These are phyloP conservation scores for Petrea volubilis DNA, from an alignment of 257 asterid species.

Conservation along the genomic window DNA sequence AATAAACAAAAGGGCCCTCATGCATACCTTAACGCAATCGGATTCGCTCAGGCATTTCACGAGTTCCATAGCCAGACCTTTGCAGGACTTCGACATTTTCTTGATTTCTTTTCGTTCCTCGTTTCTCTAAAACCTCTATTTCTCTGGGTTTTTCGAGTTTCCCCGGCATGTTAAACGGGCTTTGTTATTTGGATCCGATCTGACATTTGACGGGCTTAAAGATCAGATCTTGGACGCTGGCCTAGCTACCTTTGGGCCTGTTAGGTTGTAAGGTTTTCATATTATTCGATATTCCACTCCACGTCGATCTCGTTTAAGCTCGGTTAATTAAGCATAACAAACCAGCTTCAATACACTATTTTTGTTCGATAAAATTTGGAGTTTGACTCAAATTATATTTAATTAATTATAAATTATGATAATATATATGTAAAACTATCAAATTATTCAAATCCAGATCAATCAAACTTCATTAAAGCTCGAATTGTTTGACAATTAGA, in stretches of 20 bases:
- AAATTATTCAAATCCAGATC: too few species aligned
- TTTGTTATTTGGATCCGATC: background rate
- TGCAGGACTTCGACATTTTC: constrained; percentile 91
- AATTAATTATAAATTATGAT: too few species aligned
- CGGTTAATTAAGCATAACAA: too few species aligned
- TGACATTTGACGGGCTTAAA: background rate
- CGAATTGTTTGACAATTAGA: too few species aligned
- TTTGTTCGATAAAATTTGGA: too few species aligned
- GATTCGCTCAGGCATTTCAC: constrained; percentile 95
- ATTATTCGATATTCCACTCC: too few species aligned
- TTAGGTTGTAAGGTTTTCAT: too few species aligned
- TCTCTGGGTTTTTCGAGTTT: background rate
- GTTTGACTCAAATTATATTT: too few species aligned
- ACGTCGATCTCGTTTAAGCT: too few species aligned
- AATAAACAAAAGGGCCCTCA: background rate
- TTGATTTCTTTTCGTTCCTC: background rate
- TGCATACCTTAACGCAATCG: constrained; percentile 78
- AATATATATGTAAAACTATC: too few species aligned
- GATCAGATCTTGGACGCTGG: background rate
- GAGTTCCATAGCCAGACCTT: constrained; percentile 87
- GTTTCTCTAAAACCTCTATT: background rate
- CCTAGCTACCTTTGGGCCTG: background rate
- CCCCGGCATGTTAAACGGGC: background rate
- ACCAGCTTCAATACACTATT: too few species aligned
- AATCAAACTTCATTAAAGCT: too few species aligned